Conservation (phyloP, 768 basidiomycete species). For the Rossbeevera mucosa region DNA sequence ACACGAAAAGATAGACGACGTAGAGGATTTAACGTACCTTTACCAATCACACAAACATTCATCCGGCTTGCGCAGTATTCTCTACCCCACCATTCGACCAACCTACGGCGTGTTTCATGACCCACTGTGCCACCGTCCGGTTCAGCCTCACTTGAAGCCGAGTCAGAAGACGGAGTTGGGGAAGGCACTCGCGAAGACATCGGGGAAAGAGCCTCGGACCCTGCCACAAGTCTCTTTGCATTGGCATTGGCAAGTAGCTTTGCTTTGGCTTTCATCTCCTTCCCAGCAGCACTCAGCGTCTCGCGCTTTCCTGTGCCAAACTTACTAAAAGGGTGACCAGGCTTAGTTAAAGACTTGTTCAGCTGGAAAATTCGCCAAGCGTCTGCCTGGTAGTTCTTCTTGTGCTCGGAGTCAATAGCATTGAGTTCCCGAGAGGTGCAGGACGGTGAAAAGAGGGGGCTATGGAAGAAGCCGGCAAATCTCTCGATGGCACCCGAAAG, state of each 20-base stretch:
- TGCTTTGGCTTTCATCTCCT: conserved; percentile 48
- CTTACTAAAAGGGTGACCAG: conserved; percentile 82
- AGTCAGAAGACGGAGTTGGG: conserved; percentile 53
- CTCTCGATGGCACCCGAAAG: conserved; percentile 69
- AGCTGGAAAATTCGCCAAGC: conserved; percentile 94
- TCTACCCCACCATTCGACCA: conserved; percentile 80
- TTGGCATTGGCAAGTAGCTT: conserved; percentile 29
- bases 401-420: conserved; percentile 95
- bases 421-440: conserved; percentile 88
- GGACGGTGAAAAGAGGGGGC: conserved; percentile 82
- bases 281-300: conserved; percentile 63
- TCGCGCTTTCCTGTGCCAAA: conserved; percentile 86
- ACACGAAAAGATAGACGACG: not conserved
- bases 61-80: conserved; percentile 83
- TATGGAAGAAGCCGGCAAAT: conserved; percentile 85
- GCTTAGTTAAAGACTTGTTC: conserved; percentile 78
- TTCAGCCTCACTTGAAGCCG: conserved; percentile 53
- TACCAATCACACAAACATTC: conserved; percentile 74
- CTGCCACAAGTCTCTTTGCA: conserved; percentile 22
- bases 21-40: conserved; percentile 42
- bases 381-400: conserved; percentile 90
- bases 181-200: conserved; percentile 54
- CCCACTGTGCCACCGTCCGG: conserved; percentile 76
- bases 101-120: conserved; percentile 69
- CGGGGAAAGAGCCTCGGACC: conserved; percentile 38